Percentiles rank a stretch among this genome's conserved stretches.
Conservation (phyloP, 495 filamentous ascomycete genomes). For the Friedmanniomyces simplex region DNA sequence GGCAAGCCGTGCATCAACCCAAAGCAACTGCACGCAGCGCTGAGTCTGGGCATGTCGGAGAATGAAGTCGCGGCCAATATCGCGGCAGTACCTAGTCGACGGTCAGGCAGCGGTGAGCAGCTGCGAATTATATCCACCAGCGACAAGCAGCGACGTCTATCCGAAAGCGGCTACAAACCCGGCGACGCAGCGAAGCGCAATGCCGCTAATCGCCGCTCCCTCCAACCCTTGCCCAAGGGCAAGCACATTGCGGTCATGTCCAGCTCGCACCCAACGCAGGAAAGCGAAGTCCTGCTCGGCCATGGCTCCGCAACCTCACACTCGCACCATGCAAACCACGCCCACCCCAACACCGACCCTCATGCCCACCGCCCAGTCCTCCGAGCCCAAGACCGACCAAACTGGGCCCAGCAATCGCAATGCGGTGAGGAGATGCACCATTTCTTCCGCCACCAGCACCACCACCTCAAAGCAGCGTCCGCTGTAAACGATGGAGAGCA, state of each 20-base stretch:
- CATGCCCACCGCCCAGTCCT: neutral
- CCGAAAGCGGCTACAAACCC: neutral
- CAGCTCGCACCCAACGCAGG: neutral
- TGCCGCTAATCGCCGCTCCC: neutral
- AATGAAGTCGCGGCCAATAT: neutral
- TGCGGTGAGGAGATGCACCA: neutral
- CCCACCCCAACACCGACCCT: too few species aligned
- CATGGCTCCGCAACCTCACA: neutral
- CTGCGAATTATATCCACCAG: neutral
- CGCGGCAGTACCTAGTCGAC: neutral
- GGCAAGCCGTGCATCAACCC: neutral
- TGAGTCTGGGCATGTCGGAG: neutral
- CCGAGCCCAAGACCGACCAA: neutral
- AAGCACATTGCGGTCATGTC: neutral
- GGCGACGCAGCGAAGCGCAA: neutral
- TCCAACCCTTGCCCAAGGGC: neutral
- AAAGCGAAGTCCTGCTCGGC: neutral
- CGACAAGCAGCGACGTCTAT: neutral
- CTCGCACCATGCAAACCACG: neutral
- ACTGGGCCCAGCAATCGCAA: constrained; percentile 8
- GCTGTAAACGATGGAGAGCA: too few species aligned
- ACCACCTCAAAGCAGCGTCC: neutral
- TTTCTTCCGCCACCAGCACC: neutral
- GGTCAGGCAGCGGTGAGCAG: neutral
- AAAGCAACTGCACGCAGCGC: neutral